Base-by-base conservation (phyloP, 164 flowering plant species). In the Nymphaea thermarum region DNA sequence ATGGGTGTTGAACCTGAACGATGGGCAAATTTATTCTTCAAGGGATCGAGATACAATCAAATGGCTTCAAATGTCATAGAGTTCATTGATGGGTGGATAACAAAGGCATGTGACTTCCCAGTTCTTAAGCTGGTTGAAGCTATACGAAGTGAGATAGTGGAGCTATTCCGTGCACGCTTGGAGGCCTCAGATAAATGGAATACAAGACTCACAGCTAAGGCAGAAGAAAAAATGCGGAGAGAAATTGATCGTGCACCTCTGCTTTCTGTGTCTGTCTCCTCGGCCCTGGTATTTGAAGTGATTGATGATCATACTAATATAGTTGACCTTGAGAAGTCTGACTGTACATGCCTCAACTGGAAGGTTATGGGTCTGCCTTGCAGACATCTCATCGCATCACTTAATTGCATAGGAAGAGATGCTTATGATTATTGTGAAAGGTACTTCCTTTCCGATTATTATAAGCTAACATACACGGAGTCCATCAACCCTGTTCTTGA, bases 11-110 rank as follows among this genome's bases (percentile, higher is more conserved):
- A 83, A 68, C 89, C 92, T 16, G 79, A 84, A 43, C 86, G 84
- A 60, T 90, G 94, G 94, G 88, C 93, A 10, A 87, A 81, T 82
- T 86, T 88, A 4, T 85, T 80, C 64, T 88, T 88, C 65, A 70
- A 70, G 63, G 96, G 96, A 57, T 79, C 84, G 59, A 75, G 96
- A 57, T 88, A 85, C 73, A 77, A 80, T 76, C 87, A 82, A 43
- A 73, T 85, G 82, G 67, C 79, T 43, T 81, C 92, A 53, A 80
- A 80, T 73, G 77, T 86, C 65, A 90, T 85, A 11, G 85, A 84
- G 43, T 66, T 47, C 63, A 84, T 90, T 71, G 81, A 85, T 66
- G 73, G 76, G 65, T 90, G 94, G 90, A 81, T 85, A 42, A 82
- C 84, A 42, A 90, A 88, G 67, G 81, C 82, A 4, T 71, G 80